Evolutionary conservation across 192 early-diverging fungal genomes (phyloP).

Genomic region (Dissophora ornata): DNA sequence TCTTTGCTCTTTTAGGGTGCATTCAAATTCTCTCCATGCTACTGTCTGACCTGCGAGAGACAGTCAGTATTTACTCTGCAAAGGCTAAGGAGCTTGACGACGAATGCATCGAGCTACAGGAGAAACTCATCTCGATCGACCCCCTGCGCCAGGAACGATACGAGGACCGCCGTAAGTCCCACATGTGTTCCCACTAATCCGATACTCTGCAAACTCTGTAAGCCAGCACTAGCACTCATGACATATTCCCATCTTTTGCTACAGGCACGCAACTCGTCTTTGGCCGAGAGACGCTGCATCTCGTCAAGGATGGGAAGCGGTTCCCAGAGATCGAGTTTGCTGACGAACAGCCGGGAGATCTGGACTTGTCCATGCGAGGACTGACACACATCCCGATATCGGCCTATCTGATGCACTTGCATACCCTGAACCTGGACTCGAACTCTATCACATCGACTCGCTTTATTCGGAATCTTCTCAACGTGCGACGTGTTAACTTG

Average conservation of each 20-base stretch:
- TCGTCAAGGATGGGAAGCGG: conserved; percentile 36
- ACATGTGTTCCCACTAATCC: background rate
- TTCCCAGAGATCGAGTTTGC: conserved; percentile 41
- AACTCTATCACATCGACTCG: conserved; percentile 47
- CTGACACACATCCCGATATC: conserved; percentile 49
- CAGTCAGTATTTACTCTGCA: conserved; percentile 15
- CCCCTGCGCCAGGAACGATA: conserved; percentile 65
- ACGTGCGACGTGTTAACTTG: conserved; percentile 32
- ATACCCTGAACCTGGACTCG: conserved; percentile 44
- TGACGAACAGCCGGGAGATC: conserved; percentile 5
- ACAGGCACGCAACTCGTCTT: conserved; percentile 46
- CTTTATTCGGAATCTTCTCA: conserved; percentile 38
- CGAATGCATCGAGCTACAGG: conserved; percentile 59
- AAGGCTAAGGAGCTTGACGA: conserved; percentile 45
- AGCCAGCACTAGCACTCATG: background rate
- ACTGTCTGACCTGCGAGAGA: conserved; percentile 32
- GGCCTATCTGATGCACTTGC: conserved; percentile 39
- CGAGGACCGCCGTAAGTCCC: conserved; percentile 63
- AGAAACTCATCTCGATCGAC: conserved; percentile 67
- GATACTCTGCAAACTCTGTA: background rate
- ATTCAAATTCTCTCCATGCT: conserved; percentile 39
- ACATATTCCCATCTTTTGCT: background rate
- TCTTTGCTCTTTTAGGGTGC: conserved; percentile 20
- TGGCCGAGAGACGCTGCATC: conserved; percentile 39
- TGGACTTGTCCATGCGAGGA: conserved; percentile 49